Conservation (phyloP, 371 early-diverging fungal species). For the Rhizopus stolonifer region DNA sequence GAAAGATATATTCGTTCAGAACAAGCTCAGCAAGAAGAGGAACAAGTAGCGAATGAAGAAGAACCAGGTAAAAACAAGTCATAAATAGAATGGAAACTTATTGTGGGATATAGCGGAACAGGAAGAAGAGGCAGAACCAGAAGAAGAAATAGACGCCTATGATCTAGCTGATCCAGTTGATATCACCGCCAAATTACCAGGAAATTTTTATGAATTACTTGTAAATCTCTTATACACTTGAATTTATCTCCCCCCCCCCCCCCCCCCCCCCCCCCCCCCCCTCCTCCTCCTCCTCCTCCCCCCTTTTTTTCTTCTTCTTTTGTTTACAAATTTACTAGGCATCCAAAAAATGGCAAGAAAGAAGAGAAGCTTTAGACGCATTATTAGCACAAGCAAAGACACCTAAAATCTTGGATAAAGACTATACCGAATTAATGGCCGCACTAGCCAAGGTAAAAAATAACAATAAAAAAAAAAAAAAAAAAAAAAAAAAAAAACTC, state of each 20-base stretch:
- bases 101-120: slow-evolving; percentile 10
- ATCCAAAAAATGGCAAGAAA: slow-evolving; percentile 94
- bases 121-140: slow-evolving; percentile 32
- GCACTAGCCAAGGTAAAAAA: slow-evolving; percentile 74
- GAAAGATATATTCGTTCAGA: slow-evolving; percentile 79
- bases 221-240: slow-evolving; percentile 24
- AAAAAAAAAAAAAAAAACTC: no score
- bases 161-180: slow-evolving; percentile 91
- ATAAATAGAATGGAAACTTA: background rate
- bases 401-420: slow-evolving; percentile 76
- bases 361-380: slow-evolving; percentile 87
- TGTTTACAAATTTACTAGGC: slow-evolving; percentile 41
- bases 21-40: slow-evolving; percentile 56
- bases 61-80: slow-evolving; percentile 8
- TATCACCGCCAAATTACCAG: slow-evolving; percentile 80
- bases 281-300: no score
- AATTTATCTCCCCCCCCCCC: no score
- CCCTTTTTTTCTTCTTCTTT: no score
- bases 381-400: slow-evolving; percentile 69
- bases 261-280: no score
- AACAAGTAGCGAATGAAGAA: slow-evolving; percentile 39
- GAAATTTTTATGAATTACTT: slow-evolving; percentile 73
- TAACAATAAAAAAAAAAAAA: no score
- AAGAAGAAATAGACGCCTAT: slow-evolving; percentile 47
- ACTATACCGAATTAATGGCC: slow-evolving; percentile 80